phyloP scores from a whole-genome alignment of 2,329 filamentous ascomycete species.

The Ceratocystis cubensis region DNA sequence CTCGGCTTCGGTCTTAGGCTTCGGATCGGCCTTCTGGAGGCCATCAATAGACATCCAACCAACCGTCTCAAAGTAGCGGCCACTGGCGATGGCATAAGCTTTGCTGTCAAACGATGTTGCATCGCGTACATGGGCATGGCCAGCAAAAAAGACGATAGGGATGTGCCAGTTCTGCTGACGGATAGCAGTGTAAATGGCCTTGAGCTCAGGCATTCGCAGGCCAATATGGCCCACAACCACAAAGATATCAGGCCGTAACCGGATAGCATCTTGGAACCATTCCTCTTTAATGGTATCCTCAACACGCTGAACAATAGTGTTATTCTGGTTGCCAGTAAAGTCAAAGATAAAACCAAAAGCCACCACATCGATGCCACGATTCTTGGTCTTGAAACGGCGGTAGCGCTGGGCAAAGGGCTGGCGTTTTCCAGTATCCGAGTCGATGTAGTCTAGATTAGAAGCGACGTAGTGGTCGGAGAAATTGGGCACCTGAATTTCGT shows the following conservation, averaged over 20 bases:
- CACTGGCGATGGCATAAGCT: constrained; percentile 70
- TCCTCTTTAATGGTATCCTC: constrained; percentile 66
- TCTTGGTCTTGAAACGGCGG: constrained; percentile 83
- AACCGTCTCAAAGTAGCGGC: constrained; percentile 88
- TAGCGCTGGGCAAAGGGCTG: constrained; percentile 70
- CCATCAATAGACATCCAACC: constrained; percentile 84
- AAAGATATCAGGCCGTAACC: constrained; percentile 77
- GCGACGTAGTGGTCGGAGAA: constrained; percentile 72
- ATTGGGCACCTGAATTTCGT: constrained; percentile 66
- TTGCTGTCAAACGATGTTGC: constrained; percentile 66
- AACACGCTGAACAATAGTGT: constrained; percentile 71
- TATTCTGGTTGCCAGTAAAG: constrained; percentile 82
- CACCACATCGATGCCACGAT: constrained; percentile 68
- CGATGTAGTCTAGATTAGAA: constrained; percentile 82
- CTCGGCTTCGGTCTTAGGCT: too few relatives aligned
- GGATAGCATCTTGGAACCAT: constrained; percentile 81
- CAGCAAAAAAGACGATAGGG: constrained; percentile 84
- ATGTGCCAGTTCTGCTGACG: constrained; percentile 63
- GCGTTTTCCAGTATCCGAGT: constrained; percentile 55
- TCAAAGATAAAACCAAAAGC: constrained; percentile 94
- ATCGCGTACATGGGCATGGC: constrained; percentile 81
- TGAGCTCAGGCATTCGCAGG: constrained; percentile 67
- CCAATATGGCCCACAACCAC: constrained; percentile 78
- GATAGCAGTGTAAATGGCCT: constrained; percentile 65
- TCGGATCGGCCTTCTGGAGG: constrained; percentile 30